A percentile compares a stretch with the other conserved stretches of the same genome.
These are phyloP conservation scores for Cymbopogon flexuosus DNA, from an alignment of 202 grass and related monocot genomes.

Conservation along the genomic window DNA sequence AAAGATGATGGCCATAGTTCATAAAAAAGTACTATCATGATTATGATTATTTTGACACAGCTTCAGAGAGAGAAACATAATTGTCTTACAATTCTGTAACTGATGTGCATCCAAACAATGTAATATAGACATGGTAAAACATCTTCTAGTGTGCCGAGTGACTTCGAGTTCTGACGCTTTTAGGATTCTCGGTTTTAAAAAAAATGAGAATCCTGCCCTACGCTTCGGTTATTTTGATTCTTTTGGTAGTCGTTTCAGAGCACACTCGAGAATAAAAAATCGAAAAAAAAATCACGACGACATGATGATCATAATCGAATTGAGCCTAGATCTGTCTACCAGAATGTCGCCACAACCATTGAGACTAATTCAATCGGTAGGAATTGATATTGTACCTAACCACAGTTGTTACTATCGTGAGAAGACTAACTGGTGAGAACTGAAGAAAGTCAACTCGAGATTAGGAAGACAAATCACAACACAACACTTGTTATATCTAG, in stretches of 20 bases:
- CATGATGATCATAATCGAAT: too few relatives aligned
- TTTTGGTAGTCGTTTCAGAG: too few relatives aligned
- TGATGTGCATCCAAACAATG: background rate
- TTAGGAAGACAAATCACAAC: background rate
- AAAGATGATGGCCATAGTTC: background rate
- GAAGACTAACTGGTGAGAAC: background rate
- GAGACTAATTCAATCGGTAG: background rate
- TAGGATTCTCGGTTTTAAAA: too few relatives aligned
- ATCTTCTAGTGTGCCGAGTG: background rate
- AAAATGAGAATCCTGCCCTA: too few relatives aligned
- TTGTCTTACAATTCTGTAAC: background rate
- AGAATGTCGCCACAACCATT: background rate
- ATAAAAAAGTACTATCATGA: background rate
- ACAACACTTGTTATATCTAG: background rate
- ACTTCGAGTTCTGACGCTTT: background rate
- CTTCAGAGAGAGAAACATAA: background rate
- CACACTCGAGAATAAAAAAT: too few relatives aligned
- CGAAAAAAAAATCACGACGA: too few relatives aligned
- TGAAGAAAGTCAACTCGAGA: background rate
- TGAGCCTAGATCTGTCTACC: background rate
- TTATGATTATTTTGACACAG: background rate
- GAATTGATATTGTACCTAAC: background rate
- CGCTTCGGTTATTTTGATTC: too few relatives aligned
- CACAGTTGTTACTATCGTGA: background rate
- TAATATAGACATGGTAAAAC: background rate